Evolutionary conservation across 2,329 filamentous ascomycete genomes (phyloP).

Genomic region (Pyricularia grisea): DNA sequence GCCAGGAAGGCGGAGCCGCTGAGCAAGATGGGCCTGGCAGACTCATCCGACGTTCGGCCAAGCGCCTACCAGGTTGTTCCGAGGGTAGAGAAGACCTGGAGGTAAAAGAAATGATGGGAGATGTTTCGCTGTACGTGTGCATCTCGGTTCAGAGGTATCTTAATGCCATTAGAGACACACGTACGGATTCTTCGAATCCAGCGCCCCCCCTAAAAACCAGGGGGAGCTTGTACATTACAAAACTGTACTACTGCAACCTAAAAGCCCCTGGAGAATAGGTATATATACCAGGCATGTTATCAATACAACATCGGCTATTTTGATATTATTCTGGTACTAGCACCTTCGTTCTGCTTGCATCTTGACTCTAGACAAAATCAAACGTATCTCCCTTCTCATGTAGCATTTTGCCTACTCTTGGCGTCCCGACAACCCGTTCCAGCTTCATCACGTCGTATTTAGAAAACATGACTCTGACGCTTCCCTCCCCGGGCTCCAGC

Average conservation of each 20-base stretch:
- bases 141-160: neutral
- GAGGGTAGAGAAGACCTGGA: neutral
- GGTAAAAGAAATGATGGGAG: neutral
- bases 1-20: neutral
- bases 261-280: neutral
- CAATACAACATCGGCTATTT: neutral
- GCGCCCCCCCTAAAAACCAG: no score
- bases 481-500: slow-evolving; percentile 49
- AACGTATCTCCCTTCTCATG: slow-evolving; percentile 81
- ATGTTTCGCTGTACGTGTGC: neutral
- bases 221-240: neutral
- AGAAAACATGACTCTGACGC: slow-evolving; percentile 61
- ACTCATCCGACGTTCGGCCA: neutral
- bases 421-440: slow-evolving; percentile 77
- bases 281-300: neutral
- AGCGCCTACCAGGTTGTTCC: neutral
- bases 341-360: neutral
- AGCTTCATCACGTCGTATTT: slow-evolving; percentile 84
- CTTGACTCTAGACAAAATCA: slow-evolving; percentile 59
- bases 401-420: slow-evolving; percentile 76
- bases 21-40: neutral
- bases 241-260: neutral
- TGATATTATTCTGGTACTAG: neutral
- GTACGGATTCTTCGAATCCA: neutral
- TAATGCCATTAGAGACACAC: neutral